Percentiles rank a stretch among this genome's conserved stretches.
Evolutionary conservation across 306 rosid genomes (phyloP).

Genomic region (Cyclanthera cordifolia): DNA sequence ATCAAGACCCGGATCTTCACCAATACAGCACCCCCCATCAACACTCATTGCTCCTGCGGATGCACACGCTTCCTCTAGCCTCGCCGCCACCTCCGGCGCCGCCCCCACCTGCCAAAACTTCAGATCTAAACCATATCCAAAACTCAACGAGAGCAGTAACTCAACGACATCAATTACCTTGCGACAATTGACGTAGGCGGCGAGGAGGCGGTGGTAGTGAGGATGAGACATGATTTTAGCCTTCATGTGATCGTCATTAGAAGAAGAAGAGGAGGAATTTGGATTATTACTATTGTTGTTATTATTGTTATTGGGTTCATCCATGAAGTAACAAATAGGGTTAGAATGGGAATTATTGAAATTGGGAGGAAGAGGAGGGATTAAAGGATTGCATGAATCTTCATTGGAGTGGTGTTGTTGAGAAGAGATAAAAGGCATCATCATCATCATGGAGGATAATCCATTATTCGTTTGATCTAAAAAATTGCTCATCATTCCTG

Average conservation of each 20-base stretch:
- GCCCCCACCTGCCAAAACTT: constrained; percentile 65
- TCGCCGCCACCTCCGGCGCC: constrained; percentile 64
- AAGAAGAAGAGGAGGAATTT: constrained; percentile 19
- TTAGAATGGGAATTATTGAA: constrained; percentile 7
- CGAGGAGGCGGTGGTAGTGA: constrained; percentile 83
- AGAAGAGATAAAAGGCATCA: constrained; percentile 63
- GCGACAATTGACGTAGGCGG: constrained; percentile 81
- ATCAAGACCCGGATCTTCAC: constrained; percentile 92
- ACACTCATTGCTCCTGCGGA: constrained; percentile 41
- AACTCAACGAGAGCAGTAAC: no score
- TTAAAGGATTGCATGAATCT: constrained; percentile 21
- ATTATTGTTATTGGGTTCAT: constrained; percentile 17
- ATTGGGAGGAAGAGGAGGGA: constrained; percentile 14
- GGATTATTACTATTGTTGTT: no score
- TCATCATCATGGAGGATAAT: constrained; percentile 33
- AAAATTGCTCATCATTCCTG: constrained; percentile 42
- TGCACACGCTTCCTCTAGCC: constrained; percentile 68
- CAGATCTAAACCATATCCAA: neutral
- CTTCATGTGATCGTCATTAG: constrained; percentile 37
- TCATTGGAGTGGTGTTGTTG: constrained; percentile 11
- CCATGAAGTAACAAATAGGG: constrained; percentile 55
- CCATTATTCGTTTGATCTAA: constrained; percentile 37
- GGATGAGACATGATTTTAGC: constrained; percentile 97
- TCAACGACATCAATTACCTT: no score
- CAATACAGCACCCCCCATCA: constrained; percentile 28